Base-by-base conservation (phyloP, 139 green algal species). In the Chlamydomonas sp. region DNA sequence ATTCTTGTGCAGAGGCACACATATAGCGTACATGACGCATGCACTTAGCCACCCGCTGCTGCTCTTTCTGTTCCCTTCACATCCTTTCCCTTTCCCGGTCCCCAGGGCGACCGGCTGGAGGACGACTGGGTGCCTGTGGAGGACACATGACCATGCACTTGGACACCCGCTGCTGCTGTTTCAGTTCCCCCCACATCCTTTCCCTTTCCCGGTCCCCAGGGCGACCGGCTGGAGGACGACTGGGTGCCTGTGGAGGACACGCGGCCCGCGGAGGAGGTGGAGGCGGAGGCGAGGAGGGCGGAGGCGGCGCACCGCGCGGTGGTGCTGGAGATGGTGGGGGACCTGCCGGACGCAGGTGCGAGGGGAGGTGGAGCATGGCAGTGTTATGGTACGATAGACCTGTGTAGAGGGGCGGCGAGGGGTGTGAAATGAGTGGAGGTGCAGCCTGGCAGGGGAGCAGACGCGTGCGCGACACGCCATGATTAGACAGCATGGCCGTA, bases 261-360 rank as follows among this genome's bases (percentile, higher is more conserved):
- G 1, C 89, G 95, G 15, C 85, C 92, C 6, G 82, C 89, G 3
- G 97, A 98, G 73, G 95, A 98, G 89, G 92, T 99, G 59, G 97
- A 99, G 93, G 91, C 95, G 81, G 88, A 94, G 62, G 86, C 91
- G 16, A 83, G 96, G 18, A 88, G 95, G 73, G 89, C 94, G 31
- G 98, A 99, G 88, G 98, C 98, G 12, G 85, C 96, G 62, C 96
- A 96, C 89, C 83, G 88, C 62, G 98, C 97, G 5, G 96, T 99
- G 20, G 96, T 99, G 67, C 92, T 99, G 77, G 98, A 99, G 92
- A 99, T 99, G 98, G 97, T 99, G 87, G 97, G 96, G 0, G 90
- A 93, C 85, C 78, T 93, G 80, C 90, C 90, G n/a, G 88, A 93
- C 64, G 90, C 90, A 17, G 84, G 84, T 88, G 83, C 1, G 83